A percentile compares a stretch with the other conserved stretches of the same genome.
Conservation (phyloP, 306 rosid species). For the Pyrus pyrifolia region DNA sequence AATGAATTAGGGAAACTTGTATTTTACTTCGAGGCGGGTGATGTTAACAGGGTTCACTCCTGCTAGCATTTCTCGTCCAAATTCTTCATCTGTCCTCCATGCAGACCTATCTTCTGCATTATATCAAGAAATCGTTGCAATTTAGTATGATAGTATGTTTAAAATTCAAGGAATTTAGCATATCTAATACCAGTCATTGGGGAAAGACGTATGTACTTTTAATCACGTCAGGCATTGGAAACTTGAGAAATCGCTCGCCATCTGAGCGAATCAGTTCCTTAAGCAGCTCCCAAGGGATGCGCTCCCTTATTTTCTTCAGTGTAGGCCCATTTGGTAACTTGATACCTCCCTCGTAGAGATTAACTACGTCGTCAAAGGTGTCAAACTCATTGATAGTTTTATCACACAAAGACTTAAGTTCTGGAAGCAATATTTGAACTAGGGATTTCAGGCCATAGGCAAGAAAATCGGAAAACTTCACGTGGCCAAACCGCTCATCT, state of each 20-base stretch:
- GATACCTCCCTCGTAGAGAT: constrained; percentile 59
- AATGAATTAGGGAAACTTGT: not conserved
- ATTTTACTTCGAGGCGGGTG: constrained; percentile 53
- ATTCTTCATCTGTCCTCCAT: constrained; percentile 92
- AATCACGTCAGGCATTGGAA: constrained; percentile 80
- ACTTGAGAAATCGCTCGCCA: constrained; percentile 74
- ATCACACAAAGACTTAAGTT: constrained; percentile 57
- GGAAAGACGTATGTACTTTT: constrained; percentile 38
- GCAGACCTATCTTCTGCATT: constrained; percentile 59
- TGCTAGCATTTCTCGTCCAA: constrained; percentile 88
- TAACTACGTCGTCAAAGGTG: constrained; percentile 51
- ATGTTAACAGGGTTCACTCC: constrained; percentile 93
- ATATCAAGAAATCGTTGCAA: not conserved
- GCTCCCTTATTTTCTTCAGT: constrained; percentile 34
- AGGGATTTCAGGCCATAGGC: constrained; percentile 73
- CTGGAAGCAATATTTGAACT: constrained; percentile 61
- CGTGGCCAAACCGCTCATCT: constrained; percentile 66
- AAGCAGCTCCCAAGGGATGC: constrained; percentile 67
- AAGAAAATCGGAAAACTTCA: constrained; percentile 75
- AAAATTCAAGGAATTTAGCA: not conserved
- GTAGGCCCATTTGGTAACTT: constrained; percentile 47
- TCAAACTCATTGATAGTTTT: constrained; percentile 83
- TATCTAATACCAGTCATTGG: not conserved
- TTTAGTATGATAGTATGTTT: not conserved
- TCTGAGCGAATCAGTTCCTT: constrained; percentile 69